Base-by-base conservation (phyloP, 2,329 filamentous ascomycete species). In the Neofusicoccum laricinum region DNA sequence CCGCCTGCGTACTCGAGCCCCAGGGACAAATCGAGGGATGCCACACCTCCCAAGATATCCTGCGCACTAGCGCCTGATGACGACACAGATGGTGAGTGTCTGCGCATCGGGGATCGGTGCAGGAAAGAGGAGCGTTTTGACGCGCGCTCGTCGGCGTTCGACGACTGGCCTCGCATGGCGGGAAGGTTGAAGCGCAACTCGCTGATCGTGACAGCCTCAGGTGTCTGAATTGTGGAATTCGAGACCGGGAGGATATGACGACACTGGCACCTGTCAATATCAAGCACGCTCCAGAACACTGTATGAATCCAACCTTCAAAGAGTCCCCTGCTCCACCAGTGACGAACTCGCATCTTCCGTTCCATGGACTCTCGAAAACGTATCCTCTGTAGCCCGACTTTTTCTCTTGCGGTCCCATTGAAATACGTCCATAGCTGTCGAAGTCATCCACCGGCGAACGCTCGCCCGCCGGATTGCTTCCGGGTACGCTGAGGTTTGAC, bases 151-250 rank as follows among this genome's bases (percentile, higher is more conserved):
- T 73, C 75, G 50, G 68, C 73, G 71, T 30, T 74, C 34, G 68
- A 73, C 41, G 68, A 74, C n/a, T 69, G 68, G 36, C 7, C 70
- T 59, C 61, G 71, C 58, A 70, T 77, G 11, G 53, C 30, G 10
- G 64, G 93, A 0, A 97, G 84, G 73, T 96, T 97, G 82, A 97
- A 97, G 17, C 93, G 88, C 65, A 98, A 81, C 76, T 97, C 94
- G 75, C 92, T 96, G 30, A 96, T 86, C 1, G 83, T 80, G 70
- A 82, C 71, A 66, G 81, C 63, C 71, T 69, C 50, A 68, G 70
- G 73, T 45, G 71, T 45, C 7, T 65, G 64, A 15, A 68, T 53
- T 32, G 71, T 72, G 59, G 70, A 70, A 69, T 77, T 72, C 64
- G 71, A 72, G 62, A 81, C 79, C 32, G 85, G 83, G 1, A 93